Evolutionary conservation across 2,329 filamentous ascomycete genomes (phyloP).

Genomic region (Colletotrichum australisinense): DNA sequence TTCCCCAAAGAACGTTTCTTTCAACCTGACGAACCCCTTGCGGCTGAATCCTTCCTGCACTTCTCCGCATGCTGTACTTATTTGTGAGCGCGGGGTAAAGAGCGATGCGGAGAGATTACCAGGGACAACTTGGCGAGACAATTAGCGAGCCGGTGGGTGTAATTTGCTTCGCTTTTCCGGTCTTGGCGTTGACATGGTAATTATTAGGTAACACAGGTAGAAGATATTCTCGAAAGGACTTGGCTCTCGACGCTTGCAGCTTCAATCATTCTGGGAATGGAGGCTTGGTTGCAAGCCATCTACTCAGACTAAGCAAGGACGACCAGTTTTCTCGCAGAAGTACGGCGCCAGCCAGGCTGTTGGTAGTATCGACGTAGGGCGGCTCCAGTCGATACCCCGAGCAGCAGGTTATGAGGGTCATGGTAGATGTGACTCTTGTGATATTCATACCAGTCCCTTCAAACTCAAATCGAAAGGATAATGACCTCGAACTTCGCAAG

Average conservation of each 20-base stretch:
- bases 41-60: conserved; percentile 11
- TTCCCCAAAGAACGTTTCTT: not conserved
- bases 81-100: not conserved
- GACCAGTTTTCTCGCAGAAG: no score
- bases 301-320: not conserved
- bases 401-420: no score
- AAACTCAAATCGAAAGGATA: no score
- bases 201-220: not conserved
- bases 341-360: no score
- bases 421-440: no score
- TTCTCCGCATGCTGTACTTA: not conserved
- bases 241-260: not conserved
- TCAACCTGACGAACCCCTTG: not conserved
- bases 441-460: no score
- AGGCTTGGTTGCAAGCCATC: not conserved
- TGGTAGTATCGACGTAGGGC: no score
- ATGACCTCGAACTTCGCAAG: no score
- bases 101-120: conserved; percentile 1
- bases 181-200: not conserved
- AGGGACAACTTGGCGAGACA: not conserved
- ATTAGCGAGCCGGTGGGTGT: not conserved
- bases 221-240: not conserved
- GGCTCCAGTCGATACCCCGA: no score
- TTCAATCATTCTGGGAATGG: not conserved
- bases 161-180: not conserved